Evolutionary conservation across 2,329 filamentous ascomycete genomes (phyloP).

Genomic region (Camptophora hylomeconis): DNA sequence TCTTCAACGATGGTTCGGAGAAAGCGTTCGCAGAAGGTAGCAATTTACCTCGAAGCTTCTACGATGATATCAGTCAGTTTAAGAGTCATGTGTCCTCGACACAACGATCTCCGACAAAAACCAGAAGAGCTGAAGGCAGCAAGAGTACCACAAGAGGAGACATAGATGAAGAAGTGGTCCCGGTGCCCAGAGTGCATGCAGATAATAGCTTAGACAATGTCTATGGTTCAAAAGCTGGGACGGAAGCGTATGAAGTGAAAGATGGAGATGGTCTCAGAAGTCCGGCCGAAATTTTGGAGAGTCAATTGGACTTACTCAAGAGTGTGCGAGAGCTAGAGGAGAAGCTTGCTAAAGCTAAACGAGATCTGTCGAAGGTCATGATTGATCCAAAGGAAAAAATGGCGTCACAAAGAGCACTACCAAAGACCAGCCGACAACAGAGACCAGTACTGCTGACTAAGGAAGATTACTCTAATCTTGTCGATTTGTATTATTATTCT

Average conservation of each 20-base stretch:
- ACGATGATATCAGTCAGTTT: conserved; percentile 11
- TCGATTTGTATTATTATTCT: conserved; percentile 33
- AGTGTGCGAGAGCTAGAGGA: conserved; percentile 16
- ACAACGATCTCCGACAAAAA: not conserved
- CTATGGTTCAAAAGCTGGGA: too few relatives aligned
- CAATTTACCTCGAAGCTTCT: conserved; percentile 13
- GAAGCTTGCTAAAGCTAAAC: conserved; percentile 14
- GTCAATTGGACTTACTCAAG: conserved; percentile 13
- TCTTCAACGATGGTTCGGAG: conserved; percentile 13
- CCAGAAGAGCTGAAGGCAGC: not conserved
- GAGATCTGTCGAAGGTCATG: conserved; percentile 8
- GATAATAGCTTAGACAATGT: too few relatives aligned
- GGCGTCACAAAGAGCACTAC: not conserved
- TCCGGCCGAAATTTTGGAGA: conserved; percentile 6
- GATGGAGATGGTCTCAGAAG: too few relatives aligned
- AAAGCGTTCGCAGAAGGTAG: conserved; percentile 11
- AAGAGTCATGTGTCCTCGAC: conserved; percentile 6
- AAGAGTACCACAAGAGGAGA: too few relatives aligned
- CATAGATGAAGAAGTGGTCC: too few relatives aligned
- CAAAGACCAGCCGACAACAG: not conserved
- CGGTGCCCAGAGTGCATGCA: too few relatives aligned
- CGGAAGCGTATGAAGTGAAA: too few relatives aligned
- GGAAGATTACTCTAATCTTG: conserved; percentile 34
- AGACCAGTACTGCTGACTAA: conserved; percentile 20
- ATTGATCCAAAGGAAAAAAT: not conserved